Evolutionary conservation across 2,329 filamentous ascomycete genomes (phyloP), one percentile per base, ranked within the genome.

Genomic region (Aspergillus eucalypticola): DNA sequence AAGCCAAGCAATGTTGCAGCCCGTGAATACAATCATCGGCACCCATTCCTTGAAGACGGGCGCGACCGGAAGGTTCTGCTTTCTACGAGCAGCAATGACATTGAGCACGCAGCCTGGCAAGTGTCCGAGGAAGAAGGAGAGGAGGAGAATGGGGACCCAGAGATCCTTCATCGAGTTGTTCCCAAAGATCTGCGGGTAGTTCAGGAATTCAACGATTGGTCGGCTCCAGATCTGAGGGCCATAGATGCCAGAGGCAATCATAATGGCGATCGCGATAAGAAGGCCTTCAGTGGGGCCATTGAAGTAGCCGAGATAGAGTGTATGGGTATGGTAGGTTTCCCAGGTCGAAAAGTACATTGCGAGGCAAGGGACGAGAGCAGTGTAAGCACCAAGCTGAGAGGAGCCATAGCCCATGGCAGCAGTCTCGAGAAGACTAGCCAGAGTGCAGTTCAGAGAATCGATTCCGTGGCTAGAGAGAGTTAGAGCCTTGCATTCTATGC

Each of bases 301-400:
- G 85, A 99, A 90, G 75, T 94, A 92, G 58, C 95, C 95, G 11
- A 99, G 87, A 76, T 96, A 99, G 5, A 99, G 82, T 0, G 95
- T 98, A 76, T 99, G 95, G 5, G 95, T 97, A 78, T 99, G 95
- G 76, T 97, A 99, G 1, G 95, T 99, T 79, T 99, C 95, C 95
- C 95, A 99, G 2, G 95, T 99, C 3, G 94, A 97, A 80, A 99
- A 97, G 83, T 96, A 99, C 95, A 99, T 99, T 61, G 95, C 91
- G 48, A 99, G 81, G 69, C 92, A 96, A 1, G 95, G 95, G 62
- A 94, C 88, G 46, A 99, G 82, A 1, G 93, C 92, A 1, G 95
- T 98, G 75, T 96, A 96, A 59, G 95, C 89, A 66, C 95, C 95
- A 19, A 91, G 87, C 64, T 88, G 88, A 17, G 90, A 91, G 3